A percentile compares a stretch with the other conserved stretches of the same genome.
Evolutionary conservation across 805 yeast species (phyloP).

Genomic region (Metschnikowia continentalis): DNA sequence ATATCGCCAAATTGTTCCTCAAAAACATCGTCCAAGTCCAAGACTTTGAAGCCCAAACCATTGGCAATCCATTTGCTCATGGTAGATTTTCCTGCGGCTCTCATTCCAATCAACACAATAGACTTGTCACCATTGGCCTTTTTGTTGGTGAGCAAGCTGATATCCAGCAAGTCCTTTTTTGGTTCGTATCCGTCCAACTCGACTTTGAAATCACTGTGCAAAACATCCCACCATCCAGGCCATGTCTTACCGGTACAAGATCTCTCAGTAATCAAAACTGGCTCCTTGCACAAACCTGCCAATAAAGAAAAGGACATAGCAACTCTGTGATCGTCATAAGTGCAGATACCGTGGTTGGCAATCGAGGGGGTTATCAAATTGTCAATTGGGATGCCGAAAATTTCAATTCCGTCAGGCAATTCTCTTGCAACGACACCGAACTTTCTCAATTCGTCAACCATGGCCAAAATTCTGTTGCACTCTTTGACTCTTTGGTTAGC

Average conservation of each 20-base stretch:
- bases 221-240: slow-evolving; percentile 99
- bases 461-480: slow-evolving; percentile 93
- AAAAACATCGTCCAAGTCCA: slow-evolving; percentile 75
- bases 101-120: slow-evolving; percentile 88
- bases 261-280: slow-evolving; percentile 78
- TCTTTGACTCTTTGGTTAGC: slow-evolving; percentile 98
- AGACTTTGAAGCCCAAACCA: slow-evolving; percentile 58
- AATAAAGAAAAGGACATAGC: slow-evolving; percentile 94
- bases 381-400: slow-evolving; percentile 60
- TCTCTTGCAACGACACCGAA: slow-evolving; percentile 86
- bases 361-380: slow-evolving; percentile 51
- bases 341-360: slow-evolving; percentile 54
- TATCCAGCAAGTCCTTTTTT: slow-evolving; percentile 15
- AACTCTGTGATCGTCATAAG: slow-evolving; percentile 95
- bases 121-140: slow-evolving; percentile 45
- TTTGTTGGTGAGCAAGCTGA: slow-evolving; percentile 18
- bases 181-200: slow-evolving; percentile 67
- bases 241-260: slow-evolving; percentile 95
- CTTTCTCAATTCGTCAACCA: slow-evolving; percentile 82
- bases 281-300: slow-evolving; percentile 63
- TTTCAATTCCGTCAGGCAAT: slow-evolving; percentile 87
- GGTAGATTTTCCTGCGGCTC: slow-evolving; percentile 95
- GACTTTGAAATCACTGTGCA: slow-evolving; percentile 65
- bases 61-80: slow-evolving; percentile 76
- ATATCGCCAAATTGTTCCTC: slow-evolving; percentile 57